phyloP scores from a whole-genome alignment of 2,329 filamentous ascomycete species.

The Aspergillus sp. region DNA sequence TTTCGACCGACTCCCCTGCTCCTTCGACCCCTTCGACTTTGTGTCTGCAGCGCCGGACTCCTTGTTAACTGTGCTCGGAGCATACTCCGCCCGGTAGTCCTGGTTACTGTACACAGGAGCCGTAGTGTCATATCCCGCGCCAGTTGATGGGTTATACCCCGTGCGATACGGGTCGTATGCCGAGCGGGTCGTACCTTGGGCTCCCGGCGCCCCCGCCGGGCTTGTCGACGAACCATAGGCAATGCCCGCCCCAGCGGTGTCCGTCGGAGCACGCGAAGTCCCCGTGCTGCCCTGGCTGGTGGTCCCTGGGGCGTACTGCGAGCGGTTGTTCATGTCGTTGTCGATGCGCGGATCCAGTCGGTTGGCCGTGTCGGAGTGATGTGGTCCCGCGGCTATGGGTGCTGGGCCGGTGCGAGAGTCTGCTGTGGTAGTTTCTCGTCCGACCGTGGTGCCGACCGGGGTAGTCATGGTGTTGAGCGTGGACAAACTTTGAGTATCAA shows the following conservation, averaged over 20 bases:
- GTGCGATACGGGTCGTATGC: conserved; percentile 11
- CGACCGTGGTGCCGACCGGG: conserved; percentile 5
- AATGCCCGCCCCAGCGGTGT: conserved; percentile 4
- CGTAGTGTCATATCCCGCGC: conserved; percentile 12
- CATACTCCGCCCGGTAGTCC: conserved; percentile 10
- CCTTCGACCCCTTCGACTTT: conserved; percentile 4
- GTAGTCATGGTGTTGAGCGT: conserved; percentile 7
- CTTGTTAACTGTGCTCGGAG: conserved; percentile 11
- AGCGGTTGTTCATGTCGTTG: conserved; percentile 18
- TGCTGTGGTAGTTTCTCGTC: conserved; percentile 3
- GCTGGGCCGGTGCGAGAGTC: conserved; percentile 8
- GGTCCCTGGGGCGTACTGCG: conserved; percentile 10
- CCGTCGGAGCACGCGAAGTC: conserved; percentile 5
- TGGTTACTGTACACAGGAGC: conserved; percentile 6
- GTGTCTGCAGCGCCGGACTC: conserved; percentile 5
- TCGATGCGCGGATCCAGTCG: conserved; percentile 33
- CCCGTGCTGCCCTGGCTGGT: conserved; percentile 8
- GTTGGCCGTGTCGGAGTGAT: conserved; percentile 20
- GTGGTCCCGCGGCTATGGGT: conserved; percentile 10
- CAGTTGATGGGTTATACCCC: conserved; percentile 19
- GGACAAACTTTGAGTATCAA: conserved; percentile 6
- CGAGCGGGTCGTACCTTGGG: conserved; percentile 7
- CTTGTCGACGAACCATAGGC: conserved; percentile 20
- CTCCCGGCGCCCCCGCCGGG: conserved; percentile 14
- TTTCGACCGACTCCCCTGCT: background rate